Evolutionary conservation across 805 yeast species (phyloP).

Genomic region (Cephaloascus albidus): DNA sequence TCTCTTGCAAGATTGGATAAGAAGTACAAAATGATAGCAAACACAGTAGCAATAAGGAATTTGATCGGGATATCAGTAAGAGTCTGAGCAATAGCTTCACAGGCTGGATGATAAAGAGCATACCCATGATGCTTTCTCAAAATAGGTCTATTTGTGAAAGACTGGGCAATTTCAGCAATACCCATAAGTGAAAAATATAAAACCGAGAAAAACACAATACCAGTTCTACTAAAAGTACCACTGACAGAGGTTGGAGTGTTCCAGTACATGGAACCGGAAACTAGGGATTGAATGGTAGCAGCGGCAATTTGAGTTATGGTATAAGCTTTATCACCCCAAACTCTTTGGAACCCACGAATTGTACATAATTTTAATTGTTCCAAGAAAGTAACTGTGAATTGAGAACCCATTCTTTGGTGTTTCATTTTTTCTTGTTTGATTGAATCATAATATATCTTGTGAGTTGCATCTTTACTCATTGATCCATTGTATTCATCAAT

Average conservation of each 20-base stretch:
- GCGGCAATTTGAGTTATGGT: constrained; percentile 36
- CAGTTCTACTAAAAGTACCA: constrained; percentile 60
- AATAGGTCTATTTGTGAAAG: constrained; percentile 46
- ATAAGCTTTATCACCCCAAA: constrained; percentile 47
- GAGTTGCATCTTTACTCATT: constrained; percentile 19
- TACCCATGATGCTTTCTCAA: constrained; percentile 64
- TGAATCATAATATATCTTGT: constrained; percentile 21
- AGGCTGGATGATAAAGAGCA: constrained; percentile 64
- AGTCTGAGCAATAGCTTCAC: constrained; percentile 59
- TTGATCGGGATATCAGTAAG: constrained; percentile 59
- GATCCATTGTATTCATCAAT: constrained; percentile 6
- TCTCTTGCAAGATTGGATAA: constrained; percentile 38
- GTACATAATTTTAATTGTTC: constrained; percentile 42
- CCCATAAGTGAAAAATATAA: constrained; percentile 43
- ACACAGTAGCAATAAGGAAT: constrained; percentile 29
- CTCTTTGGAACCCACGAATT: constrained; percentile 43
- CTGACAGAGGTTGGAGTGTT: constrained; percentile 36
- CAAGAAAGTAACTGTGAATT: constrained; percentile 30
- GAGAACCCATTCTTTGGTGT: constrained; percentile 25
- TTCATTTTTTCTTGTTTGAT: constrained; percentile 26
- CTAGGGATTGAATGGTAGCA: constrained; percentile 45
- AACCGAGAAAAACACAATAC: constrained; percentile 49
- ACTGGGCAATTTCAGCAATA: constrained; percentile 27
- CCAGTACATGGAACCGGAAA: constrained; percentile 56
- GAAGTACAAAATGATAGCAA: constrained; percentile 46